Evolutionary conservation across 1,284 basidiomycete species (phyloP).

Genomic region (Cryptococcus neoformans): DNA sequence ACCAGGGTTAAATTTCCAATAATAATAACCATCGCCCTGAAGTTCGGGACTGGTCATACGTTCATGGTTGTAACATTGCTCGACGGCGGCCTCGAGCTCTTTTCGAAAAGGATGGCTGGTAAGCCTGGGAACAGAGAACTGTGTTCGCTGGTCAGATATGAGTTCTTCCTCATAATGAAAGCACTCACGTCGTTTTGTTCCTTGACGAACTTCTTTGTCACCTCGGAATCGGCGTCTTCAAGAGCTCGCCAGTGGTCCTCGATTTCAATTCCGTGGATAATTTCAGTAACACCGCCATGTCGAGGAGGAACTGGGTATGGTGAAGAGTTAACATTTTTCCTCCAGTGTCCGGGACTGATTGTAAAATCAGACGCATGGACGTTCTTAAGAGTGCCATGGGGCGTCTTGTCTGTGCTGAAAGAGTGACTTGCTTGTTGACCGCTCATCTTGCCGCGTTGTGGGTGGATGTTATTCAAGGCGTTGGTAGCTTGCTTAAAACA

Average conservation of each 20-base stretch:
- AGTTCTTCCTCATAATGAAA: too few species aligned
- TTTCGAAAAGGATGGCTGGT: constrained; percentile 7
- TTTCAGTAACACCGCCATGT: constrained; percentile 8
- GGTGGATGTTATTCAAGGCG: too few species aligned
- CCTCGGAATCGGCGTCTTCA: constrained; percentile 11
- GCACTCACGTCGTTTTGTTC: constrained; percentile 16
- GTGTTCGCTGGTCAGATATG: neutral
- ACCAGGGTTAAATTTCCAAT: constrained; percentile 20
- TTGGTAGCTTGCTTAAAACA: too few species aligned
- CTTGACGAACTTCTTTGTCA: constrained; percentile 7
- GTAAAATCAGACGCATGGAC: neutral
- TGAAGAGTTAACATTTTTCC: too few species aligned
- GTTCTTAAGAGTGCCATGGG: neutral
- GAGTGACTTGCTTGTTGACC: neutral
- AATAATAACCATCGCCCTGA: constrained; percentile 18
- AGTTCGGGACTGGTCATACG: constrained; percentile 12
- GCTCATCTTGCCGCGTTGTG: neutral
- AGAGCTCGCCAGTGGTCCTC: constrained; percentile 14
- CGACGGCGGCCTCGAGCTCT: constrained; percentile 14
- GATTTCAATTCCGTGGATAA: constrained; percentile 8
- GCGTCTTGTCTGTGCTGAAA: neutral
- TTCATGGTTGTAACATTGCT: constrained; percentile 9
- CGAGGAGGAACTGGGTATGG: constrained; percentile 10
- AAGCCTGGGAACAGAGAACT: constrained; percentile 16
- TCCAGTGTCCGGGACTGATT: neutral